phyloP scores from a whole-genome alignment of 2,329 filamentous ascomycete genomes.

The Colletotrichum euphorbiae region DNA sequence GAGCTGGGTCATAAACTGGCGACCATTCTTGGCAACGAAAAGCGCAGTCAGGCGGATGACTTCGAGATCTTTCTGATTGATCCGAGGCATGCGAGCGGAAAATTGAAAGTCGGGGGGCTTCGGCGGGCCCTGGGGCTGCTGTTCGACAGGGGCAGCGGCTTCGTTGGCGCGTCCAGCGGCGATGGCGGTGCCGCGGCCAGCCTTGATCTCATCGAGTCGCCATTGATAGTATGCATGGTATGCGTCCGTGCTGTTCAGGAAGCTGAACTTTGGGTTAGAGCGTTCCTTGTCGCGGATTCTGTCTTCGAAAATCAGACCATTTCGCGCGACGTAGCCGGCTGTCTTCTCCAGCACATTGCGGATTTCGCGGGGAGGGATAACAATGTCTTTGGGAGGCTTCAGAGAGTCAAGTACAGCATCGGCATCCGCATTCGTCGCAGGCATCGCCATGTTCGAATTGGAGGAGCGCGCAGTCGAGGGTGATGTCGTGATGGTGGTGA shows the following conservation, averaged over 20 bases:
- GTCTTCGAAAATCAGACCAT: slow-evolving; percentile 79
- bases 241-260: slow-evolving; percentile 81
- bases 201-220: slow-evolving; percentile 87
- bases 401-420: slow-evolving; percentile 70
- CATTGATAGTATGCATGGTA: slow-evolving; percentile 92
- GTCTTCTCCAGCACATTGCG: slow-evolving; percentile 91
- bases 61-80: slow-evolving; percentile 91
- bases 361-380: slow-evolving; percentile 91
- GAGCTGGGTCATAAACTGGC: slow-evolving; percentile 89
- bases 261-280: slow-evolving; percentile 90
- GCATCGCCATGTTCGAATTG: slow-evolving; percentile 50
- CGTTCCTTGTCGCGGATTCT: slow-evolving; percentile 87
- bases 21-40: slow-evolving; percentile 92
- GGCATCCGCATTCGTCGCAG: slow-evolving; percentile 64
- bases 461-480: slow-evolving; percentile 37
- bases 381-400: slow-evolving; percentile 84
- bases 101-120: slow-evolving; percentile 91
- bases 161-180: slow-evolving; percentile 81
- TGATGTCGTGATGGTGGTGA: slow-evolving; percentile 35
- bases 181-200: slow-evolving; percentile 83
- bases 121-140: slow-evolving; percentile 82
- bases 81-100: slow-evolving; percentile 96
- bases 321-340: slow-evolving; percentile 85
- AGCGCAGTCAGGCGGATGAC: slow-evolving; percentile 82
- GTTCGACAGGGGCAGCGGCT: slow-evolving; percentile 60